Conservation (phyloP, 352 stramenopile species). For the Phytophthora pseudosyringae region DNA sequence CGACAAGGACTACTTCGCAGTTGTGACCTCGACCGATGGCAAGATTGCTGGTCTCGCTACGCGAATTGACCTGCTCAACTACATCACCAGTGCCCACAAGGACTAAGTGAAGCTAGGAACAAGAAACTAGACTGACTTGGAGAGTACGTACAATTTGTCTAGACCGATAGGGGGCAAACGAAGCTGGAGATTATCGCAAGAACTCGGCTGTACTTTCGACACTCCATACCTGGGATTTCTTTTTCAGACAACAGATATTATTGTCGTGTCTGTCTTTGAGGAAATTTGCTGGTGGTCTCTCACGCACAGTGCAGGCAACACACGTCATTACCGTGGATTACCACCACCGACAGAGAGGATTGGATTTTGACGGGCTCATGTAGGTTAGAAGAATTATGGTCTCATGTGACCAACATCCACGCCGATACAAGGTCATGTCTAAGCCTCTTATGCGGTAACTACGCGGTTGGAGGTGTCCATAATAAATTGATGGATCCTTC, state of each 20-base stretch:
- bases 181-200: too few relatives aligned
- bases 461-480: conserved; percentile 8
- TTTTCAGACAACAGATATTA: conserved; percentile 19
- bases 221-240: conserved; percentile 8
- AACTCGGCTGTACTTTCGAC: conserved; percentile 2
- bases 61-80: conserved; percentile 96
- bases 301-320: not conserved
- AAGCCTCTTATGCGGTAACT: conserved; percentile 22
- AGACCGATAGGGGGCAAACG: not conserved
- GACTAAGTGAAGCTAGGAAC: conserved; percentile 12
- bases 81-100: conserved; percentile 74
- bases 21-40: conserved; percentile 82
- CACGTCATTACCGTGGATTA: conserved; percentile 22
- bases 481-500: not conserved
- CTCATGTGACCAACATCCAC: conserved; percentile 20
- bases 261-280: not conserved
- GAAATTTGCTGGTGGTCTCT: not conserved
- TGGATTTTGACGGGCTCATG: conserved; percentile 15
- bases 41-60: conserved; percentile 94
- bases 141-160: conserved; percentile 5
- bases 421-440: not conserved
- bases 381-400: conserved; percentile 12
- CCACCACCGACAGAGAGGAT: conserved; percentile 17
- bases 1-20: conserved; percentile 95
- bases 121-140: conserved; percentile 3